phyloP scores from a whole-genome alignment of 345 rosid genomes.

The Euphorbia peplus region DNA sequence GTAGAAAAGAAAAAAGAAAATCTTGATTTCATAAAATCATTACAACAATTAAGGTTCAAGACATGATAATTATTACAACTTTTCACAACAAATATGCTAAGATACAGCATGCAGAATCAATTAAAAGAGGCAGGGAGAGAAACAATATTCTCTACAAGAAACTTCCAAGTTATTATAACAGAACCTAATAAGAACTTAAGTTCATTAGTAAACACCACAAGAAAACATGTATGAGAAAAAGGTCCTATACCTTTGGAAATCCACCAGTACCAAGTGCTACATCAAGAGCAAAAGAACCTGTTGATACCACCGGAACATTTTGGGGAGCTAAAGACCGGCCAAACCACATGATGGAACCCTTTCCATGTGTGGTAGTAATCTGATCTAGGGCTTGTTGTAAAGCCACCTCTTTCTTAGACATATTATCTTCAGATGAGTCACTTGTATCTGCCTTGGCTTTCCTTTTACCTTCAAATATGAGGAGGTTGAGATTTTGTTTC shows the following conservation, averaged over 20 bases:
- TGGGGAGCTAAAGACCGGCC: slow-evolving; percentile 63
- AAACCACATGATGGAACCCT: slow-evolving; percentile 94
- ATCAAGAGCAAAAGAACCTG: slow-evolving; percentile 86
- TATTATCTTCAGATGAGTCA: slow-evolving; percentile 60
- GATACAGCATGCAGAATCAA: background rate
- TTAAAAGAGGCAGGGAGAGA: background rate
- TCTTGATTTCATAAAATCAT: background rate
- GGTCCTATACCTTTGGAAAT: slow-evolving; percentile 68
- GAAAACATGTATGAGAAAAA: background rate
- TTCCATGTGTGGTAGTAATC: slow-evolving; percentile 74
- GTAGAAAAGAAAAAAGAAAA: background rate
- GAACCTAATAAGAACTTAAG: background rate
- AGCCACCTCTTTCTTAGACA: slow-evolving; percentile 85
- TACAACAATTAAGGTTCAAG: background rate
- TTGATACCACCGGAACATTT: slow-evolving; percentile 78
- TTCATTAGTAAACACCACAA: background rate
- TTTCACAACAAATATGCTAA: background rate
- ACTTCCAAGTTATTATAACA: background rate
- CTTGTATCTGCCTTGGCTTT: slow-evolving; percentile 72
- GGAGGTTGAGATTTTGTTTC: background rate
- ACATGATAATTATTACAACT: background rate
- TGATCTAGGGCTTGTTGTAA: slow-evolving; percentile 86
- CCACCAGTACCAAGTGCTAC: slow-evolving; percentile 89
- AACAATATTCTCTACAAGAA: background rate
- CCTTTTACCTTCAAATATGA: slow-evolving; percentile 49